Evolutionary conservation across 2,329 filamentous ascomycete species (phyloP).

Genomic region (Aspergillus caelatus): DNA sequence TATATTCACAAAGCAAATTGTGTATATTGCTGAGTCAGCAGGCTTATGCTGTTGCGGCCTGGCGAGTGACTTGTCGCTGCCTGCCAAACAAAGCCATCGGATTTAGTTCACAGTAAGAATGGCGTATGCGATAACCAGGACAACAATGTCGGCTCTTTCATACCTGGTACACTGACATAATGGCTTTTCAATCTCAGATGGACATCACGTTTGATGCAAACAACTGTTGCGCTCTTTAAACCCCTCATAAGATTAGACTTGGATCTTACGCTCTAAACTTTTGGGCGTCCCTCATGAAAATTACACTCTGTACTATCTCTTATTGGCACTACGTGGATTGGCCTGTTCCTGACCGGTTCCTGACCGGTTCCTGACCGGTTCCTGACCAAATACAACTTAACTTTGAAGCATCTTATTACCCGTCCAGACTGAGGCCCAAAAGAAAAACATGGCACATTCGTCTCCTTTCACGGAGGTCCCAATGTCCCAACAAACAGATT

Average conservation of each 20-base stretch:
- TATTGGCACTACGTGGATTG: neutral
- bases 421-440: neutral
- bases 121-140: neutral
- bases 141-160: neutral
- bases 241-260: neutral
- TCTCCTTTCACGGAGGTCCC: constrained; percentile 20
- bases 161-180: neutral
- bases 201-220: neutral
- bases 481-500: constrained; percentile 26
- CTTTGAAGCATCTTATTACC: neutral
- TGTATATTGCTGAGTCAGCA: neutral
- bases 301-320: neutral
- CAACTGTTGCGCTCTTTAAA: neutral
- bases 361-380: neutral
- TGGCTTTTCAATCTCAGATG: neutral
- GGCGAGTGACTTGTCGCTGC: neutral
- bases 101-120: neutral
- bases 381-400: neutral
- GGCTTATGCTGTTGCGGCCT: neutral
- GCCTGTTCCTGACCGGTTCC: neutral
- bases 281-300: neutral
- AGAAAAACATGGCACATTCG: neutral
- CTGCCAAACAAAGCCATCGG: neutral
- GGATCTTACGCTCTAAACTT: neutral
- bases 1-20: neutral